Base-by-base conservation (phyloP, 352 stramenopile species). In the Thalassiosira mediterranea region DNA sequence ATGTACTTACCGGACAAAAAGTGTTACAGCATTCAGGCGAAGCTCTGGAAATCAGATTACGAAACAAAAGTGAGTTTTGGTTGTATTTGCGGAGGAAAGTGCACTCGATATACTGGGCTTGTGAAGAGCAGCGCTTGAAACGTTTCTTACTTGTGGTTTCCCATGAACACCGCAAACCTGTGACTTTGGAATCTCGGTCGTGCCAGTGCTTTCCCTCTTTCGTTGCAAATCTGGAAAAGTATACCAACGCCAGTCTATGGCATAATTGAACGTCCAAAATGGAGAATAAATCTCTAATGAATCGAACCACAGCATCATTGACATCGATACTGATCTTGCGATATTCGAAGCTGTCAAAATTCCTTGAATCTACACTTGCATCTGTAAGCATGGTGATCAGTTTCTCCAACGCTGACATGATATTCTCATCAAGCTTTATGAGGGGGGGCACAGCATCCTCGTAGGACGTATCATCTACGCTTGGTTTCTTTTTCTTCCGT, bases 311-410 rank as follows among this genome's bases (percentile, higher is more conserved):
- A 19, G 83, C 86, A 49, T 93, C 87, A 72, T 93, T 94, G 4
- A 94, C 89, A 74, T 92, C 87, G 58, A 90, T 88, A 38, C 86
- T 90, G 23, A 83, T 92, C 51, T 91, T 85, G 23, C 84, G 81
- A 56, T 87, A 91, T 70, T 90, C 80, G 61, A 83, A 88, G 19
- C 76, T 85, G 71, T 93, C 89, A 69, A 94, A 94, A 68, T 94
- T 94, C 26, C 87, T 73, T 38, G 66, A 85, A 65, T 92, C 83
- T 17, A 94, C 72, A 61, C 82, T 90, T 47, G 84, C 81, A 84
- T 93, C 84, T 31, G 88, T 91, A 8, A 93, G 25, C 60, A 90
- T 83, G 1, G 61, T 76, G 44, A 94, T 87, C 1, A 93, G 63
- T 49, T 84, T 73, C 65, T 91, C 83, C 17, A 94, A 53, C 25